phyloP scores from a whole-genome alignment of 1,284 basidiomycete species.

The Sanghuangporus baumii region DNA sequence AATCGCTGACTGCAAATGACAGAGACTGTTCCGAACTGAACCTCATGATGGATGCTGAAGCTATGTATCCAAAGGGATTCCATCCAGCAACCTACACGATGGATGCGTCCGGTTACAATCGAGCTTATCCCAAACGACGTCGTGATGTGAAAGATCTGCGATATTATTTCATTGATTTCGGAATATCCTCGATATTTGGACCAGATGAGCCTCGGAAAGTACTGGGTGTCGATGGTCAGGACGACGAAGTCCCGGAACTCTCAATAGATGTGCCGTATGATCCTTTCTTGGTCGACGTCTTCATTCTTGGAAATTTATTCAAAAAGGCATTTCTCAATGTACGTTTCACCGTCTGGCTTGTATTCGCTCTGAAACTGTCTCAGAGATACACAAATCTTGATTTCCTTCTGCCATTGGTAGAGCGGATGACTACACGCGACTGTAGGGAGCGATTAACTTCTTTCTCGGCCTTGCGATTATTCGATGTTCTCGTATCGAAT shows the following conservation, averaged over 20 bases:
- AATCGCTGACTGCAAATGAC: background rate
- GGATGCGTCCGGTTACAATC: conserved; percentile 15
- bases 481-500: background rate
- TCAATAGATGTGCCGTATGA: background rate
- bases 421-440: conserved; percentile 8
- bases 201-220: background rate
- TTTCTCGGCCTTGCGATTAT: background rate
- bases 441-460: conserved; percentile 1
- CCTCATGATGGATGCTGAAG: conserved; percentile 27
- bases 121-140: background rate
- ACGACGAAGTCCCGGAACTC: conserved; percentile 8
- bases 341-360: background rate
- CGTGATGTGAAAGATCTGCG: conserved; percentile 11
- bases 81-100: conserved; percentile 13
- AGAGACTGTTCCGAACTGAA: background rate
- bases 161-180: conserved; percentile 30
- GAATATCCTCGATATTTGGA: conserved; percentile 20
- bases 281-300: conserved; percentile 10
- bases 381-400: conserved; percentile 22
- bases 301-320: conserved; percentile 7
- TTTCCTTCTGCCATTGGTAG: conserved; percentile 19
- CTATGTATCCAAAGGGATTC: conserved; percentile 25
- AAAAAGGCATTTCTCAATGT: background rate
- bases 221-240: background rate
- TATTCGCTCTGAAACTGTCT: background rate